A percentile compares a stretch with the other conserved stretches of the same genome.
phyloP scores from a whole-genome alignment of 1,284 basidiomycete genomes.

The Polyporus tsugae region DNA sequence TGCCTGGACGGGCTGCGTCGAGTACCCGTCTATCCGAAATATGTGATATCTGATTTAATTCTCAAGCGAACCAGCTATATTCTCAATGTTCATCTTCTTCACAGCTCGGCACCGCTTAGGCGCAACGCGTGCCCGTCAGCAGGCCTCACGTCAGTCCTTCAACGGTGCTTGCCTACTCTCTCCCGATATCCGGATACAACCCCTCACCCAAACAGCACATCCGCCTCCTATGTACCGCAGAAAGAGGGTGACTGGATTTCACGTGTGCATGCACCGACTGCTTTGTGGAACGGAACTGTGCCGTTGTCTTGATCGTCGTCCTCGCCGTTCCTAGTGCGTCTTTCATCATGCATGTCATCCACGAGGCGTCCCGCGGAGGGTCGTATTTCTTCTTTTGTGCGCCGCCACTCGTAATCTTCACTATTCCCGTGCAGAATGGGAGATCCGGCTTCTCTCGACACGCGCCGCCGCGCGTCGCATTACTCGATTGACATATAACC shows the following conservation, averaged over 20 bases:
- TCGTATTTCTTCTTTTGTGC: conserved; percentile 34
- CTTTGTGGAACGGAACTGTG: conserved; percentile 19
- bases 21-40: conserved; percentile 11
- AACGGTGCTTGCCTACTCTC: conserved; percentile 17
- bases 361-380: conserved; percentile 36
- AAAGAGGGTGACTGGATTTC: not conserved
- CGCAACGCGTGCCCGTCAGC: conserved; percentile 29
- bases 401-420: conserved; percentile 31
- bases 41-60: conserved; percentile 14
- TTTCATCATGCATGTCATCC: conserved; percentile 35
- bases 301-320: conserved; percentile 29
- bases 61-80: not conserved
- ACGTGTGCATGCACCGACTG: conserved; percentile 1
- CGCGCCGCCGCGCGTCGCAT: conserved; percentile 37
- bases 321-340: conserved; percentile 22
- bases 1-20: conserved; percentile 5
- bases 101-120: conserved; percentile 33
- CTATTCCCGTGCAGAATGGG: conserved; percentile 25
- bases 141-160: conserved; percentile 28
- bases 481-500: conserved; percentile 38
- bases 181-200: conserved; percentile 10
- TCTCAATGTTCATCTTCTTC: conserved; percentile 20
- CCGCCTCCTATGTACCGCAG: not conserved
- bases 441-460: conserved; percentile 35
- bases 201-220: conserved; percentile 12